phyloP scores from a whole-genome alignment of 2,329 filamentous ascomycete species.

The Phialocephala sp. region DNA sequence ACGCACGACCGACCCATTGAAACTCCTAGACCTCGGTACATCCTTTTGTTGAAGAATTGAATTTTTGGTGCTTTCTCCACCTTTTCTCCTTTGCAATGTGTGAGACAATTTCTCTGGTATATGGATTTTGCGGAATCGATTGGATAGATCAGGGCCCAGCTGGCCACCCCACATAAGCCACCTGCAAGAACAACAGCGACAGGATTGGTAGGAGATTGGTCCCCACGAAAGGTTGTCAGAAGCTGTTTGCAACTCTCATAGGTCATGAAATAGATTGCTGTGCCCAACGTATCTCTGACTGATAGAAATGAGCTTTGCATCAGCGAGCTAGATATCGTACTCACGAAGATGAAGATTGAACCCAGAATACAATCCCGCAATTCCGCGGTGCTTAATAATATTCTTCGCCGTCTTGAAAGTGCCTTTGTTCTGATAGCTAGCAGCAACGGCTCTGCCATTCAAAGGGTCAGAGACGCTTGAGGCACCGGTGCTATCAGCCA shows the following conservation, averaged over 20 bases:
- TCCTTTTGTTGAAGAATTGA: constrained; percentile 75
- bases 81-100: constrained; percentile 68
- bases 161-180: constrained; percentile 81
- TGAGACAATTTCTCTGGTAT: constrained; percentile 81
- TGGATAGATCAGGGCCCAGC: constrained; percentile 69
- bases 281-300: constrained; percentile 85
- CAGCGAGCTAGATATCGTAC: constrained; percentile 42
- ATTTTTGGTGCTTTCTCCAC: constrained; percentile 73
- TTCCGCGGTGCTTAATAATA: constrained; percentile 76
- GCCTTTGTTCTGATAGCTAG: constrained; percentile 79
- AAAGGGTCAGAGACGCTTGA: constrained; percentile 43
- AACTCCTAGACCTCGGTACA: constrained; percentile 84
- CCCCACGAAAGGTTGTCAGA: constrained; percentile 74
- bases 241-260: constrained; percentile 88
- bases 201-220: constrained; percentile 77
- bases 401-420: constrained; percentile 78
- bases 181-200: constrained; percentile 79
- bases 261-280: constrained; percentile 85
- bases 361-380: constrained; percentile 78
- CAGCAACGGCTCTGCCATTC: constrained; percentile 51
- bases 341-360: constrained; percentile 78
- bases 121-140: constrained; percentile 86
- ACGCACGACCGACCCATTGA: constrained; percentile 83
- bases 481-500: constrained; percentile 62
- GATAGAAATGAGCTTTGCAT: constrained; percentile 22